Evolutionary conservation across 1,284 basidiomycete species (phyloP).

Genomic region (Ganoderma boninense): DNA sequence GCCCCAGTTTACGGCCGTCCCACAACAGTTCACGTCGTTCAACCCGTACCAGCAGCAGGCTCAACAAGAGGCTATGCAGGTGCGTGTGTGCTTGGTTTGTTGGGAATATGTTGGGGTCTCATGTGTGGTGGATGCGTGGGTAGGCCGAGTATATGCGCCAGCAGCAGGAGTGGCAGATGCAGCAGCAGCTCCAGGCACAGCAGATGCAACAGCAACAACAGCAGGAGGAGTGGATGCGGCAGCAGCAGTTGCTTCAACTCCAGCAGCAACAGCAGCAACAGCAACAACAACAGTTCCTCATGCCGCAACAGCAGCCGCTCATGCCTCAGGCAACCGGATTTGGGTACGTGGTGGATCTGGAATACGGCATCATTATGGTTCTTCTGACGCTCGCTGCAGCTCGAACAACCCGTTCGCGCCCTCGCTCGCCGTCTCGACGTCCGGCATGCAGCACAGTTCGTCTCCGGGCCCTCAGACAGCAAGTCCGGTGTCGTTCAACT

Average conservation of each 20-base stretch:
- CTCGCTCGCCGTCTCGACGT: conserved; percentile 28
- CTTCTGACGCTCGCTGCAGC: conserved; percentile 48
- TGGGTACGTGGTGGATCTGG: conserved; percentile 54
- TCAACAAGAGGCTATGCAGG: conserved; percentile 84
- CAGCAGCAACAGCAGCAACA: conserved; percentile 62
- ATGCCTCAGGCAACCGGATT: conserved; percentile 76
- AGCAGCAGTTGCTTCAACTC: conserved; percentile 66
- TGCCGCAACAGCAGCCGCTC: conserved; percentile 58
- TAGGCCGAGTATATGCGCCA: conserved; percentile 78
- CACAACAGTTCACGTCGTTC: conserved; percentile 85
- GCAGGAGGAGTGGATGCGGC: conserved; percentile 72
- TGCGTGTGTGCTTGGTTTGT: conserved; percentile 29
- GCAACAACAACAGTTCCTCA: conserved; percentile 45
- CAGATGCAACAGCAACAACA: conserved; percentile 64
- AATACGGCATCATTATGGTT: conserved; percentile 2
- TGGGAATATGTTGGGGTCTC: neutral
- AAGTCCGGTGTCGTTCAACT: conserved; percentile 56
- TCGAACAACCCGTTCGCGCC: conserved; percentile 67
- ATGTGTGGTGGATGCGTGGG: neutral
- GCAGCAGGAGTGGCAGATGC: conserved; percentile 72
- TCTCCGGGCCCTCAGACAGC: conserved; percentile 35
- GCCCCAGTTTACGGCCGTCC: conserved; percentile 74
- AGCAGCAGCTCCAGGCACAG: conserved; percentile 59
- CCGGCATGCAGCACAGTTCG: conserved; percentile 15
- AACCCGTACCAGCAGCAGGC: conserved; percentile 97